Base-by-base conservation (phyloP, 306 rosid genomes). In the Medicago truncatula region DNA sequence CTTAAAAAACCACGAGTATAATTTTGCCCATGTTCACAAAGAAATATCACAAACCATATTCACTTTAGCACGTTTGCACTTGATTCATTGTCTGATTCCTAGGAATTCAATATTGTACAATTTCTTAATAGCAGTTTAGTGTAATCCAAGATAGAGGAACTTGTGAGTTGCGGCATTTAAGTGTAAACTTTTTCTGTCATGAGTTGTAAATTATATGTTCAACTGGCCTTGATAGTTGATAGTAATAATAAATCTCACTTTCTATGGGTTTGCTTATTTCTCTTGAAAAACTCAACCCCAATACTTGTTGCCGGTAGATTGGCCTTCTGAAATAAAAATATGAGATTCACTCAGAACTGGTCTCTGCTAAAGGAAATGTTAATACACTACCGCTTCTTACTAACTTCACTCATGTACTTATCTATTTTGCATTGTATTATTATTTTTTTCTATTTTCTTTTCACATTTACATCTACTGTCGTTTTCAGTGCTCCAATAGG, bases 401-500 rank as follows among this genome's bases (percentile, higher is more conserved):
- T 39, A 34, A 79, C 43, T 72, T 76, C 69, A 36, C 13, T 49
- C 25, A 11, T 76, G 52, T 31, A 20, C 63, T 53, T 38, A 5
- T 43, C 31, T 34, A 18, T 64, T 67, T n/a, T 61, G 18, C 49
- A 40, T 73, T 52, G 17, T 47, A 44, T 72, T 46, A 17, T 6
- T 25, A 41, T 60, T 76, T 61, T 44, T 72, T 46, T 17, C 7
- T 25, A 53, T 60, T 76, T 61, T 50, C 64, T 63, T 63, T 59
- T 71, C 66, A 46, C 70, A 41, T 34, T 57, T 49, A 77, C 71
- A 80, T 78, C 76, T 73, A 77, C 59, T 78, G 17, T 78, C 74
- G 54, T 81, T 73, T 80, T 57, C 96, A 95, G 99, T 83, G 81
- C 93, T 82, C 88, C 97, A 58, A 95, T 95, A 65, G 96, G 97